Conservation (phyloP, 2,329 filamentous ascomycete species). For the Phyllosticta paracitricarpa region DNA sequence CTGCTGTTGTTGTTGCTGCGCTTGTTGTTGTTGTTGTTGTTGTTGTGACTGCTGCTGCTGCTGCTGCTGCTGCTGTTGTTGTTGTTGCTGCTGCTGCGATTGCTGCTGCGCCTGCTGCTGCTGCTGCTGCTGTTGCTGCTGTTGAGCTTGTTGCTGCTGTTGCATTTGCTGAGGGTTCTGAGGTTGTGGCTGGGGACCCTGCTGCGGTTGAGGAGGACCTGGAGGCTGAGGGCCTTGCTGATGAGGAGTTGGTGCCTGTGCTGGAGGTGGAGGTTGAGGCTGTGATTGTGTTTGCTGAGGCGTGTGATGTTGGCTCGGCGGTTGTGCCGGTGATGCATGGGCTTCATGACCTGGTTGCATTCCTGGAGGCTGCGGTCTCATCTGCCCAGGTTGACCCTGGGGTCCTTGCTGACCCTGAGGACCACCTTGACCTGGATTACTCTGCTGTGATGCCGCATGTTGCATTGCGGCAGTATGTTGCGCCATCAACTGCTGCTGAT, state of each 20-base stretch:
- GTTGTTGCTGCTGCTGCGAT: constrained; percentile 25
- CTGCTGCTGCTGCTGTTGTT: constrained; percentile 22
- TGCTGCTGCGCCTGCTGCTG: constrained; percentile 15
- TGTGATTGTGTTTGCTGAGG: constrained; percentile 28
- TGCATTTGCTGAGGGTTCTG: constrained; percentile 31
- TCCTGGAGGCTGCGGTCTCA: constrained; percentile 26
- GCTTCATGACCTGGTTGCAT: constrained; percentile 27
- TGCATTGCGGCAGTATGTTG: constrained; percentile 35
- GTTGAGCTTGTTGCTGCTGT: constrained; percentile 28
- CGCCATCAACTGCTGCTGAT: constrained; percentile 31
- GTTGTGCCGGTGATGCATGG: constrained; percentile 29
- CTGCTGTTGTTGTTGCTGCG: constrained; percentile 14
- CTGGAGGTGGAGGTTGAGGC: constrained; percentile 20
- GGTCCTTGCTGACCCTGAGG: constrained; percentile 26
- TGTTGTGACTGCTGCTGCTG: constrained; percentile 15
- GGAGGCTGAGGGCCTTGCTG: constrained; percentile 10
- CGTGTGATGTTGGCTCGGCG: constrained; percentile 27
- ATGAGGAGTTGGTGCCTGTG: constrained; percentile 15
- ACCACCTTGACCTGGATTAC: constrained; percentile 37
- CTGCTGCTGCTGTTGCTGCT: constrained; percentile 14
- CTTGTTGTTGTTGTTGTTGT: constrained; percentile 17
- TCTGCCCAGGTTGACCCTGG: constrained; percentile 25
- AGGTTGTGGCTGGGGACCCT: constrained; percentile 15
- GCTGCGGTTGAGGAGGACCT: constrained; percentile 8
- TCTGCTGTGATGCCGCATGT: constrained; percentile 39